Evolutionary conservation across 176 grass and related monocot species (phyloP).

Genomic region (Aegilops umbellulata): DNA sequence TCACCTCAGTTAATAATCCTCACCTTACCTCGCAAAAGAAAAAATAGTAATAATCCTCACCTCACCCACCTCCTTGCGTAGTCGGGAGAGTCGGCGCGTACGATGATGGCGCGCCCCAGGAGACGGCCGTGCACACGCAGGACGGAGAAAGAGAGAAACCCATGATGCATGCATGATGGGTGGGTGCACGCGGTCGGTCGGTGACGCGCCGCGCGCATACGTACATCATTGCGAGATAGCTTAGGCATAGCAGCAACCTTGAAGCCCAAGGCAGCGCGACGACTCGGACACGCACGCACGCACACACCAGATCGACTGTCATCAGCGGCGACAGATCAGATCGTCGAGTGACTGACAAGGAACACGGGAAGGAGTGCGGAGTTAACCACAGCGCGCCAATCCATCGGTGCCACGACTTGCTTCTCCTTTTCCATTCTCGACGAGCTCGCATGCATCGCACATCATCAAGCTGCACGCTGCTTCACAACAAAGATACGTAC

Average conservation of each 20-base stretch:
- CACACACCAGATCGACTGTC: neutral
- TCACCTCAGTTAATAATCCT: no score
- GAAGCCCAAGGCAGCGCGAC: neutral
- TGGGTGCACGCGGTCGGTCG: no score
- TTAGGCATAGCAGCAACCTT: neutral
- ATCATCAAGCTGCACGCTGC: slow-evolving; percentile 35
- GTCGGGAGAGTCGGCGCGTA: no score
- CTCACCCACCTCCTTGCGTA: no score
- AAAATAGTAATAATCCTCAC: no score
- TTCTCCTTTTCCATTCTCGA: no score
- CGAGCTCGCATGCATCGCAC: neutral
- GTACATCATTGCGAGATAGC: neutral
- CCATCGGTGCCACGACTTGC: neutral
- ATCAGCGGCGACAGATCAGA: neutral
- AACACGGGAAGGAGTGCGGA: neutral
- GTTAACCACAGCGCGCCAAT: neutral
- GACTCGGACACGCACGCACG: neutral
- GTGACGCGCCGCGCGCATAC: no score
- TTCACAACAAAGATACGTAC: slow-evolving; percentile 29
- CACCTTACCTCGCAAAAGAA: no score
- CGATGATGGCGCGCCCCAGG: no score
- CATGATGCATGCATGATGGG: no score
- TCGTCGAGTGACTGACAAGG: neutral
- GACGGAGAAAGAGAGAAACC: no score
- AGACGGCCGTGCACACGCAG: no score